phyloP scores from a whole-genome alignment of 345 rosid species.

The Salix viminalis region DNA sequence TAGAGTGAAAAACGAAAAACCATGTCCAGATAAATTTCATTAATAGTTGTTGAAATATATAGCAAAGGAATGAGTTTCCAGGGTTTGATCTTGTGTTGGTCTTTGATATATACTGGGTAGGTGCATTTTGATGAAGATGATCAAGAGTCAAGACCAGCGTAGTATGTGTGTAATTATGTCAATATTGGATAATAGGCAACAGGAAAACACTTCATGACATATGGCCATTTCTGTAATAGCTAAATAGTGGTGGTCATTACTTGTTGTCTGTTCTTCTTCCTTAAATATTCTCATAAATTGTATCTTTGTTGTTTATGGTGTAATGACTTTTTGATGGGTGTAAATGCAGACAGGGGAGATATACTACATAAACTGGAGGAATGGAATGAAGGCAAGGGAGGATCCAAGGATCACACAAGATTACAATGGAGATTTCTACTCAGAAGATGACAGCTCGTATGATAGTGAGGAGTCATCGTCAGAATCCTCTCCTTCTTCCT shows the following conservation, averaged over 20 bases:
- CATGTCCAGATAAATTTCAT: neutral
- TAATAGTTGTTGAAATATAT: neutral
- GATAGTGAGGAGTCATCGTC: constrained; percentile 74
- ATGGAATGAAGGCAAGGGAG: constrained; percentile 59
- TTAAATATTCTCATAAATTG: neutral
- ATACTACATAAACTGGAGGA: constrained; percentile 77
- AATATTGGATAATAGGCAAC: neutral
- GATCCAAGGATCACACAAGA: constrained; percentile 52
- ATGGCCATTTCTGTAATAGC: neutral
- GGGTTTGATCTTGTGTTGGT: neutral
- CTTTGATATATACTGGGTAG: neutral
- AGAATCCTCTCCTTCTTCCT: constrained; percentile 47
- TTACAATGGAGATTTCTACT: constrained; percentile 36
- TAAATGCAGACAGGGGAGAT: constrained; percentile 70
- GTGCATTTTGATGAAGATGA: neutral
- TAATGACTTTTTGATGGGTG: neutral
- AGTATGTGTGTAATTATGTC: too few species aligned
- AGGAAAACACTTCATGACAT: neutral
- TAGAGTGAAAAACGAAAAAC: neutral
- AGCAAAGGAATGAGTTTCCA: neutral
- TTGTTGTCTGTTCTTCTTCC: neutral
- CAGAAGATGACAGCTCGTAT: constrained; percentile 53
- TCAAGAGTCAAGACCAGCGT: neutral
- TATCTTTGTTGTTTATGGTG: neutral
- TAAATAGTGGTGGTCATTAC: neutral